Conservation (phyloP, 2,329 filamentous ascomycete genomes). For the Aspergillus pseudoviridinutans region DNA sequence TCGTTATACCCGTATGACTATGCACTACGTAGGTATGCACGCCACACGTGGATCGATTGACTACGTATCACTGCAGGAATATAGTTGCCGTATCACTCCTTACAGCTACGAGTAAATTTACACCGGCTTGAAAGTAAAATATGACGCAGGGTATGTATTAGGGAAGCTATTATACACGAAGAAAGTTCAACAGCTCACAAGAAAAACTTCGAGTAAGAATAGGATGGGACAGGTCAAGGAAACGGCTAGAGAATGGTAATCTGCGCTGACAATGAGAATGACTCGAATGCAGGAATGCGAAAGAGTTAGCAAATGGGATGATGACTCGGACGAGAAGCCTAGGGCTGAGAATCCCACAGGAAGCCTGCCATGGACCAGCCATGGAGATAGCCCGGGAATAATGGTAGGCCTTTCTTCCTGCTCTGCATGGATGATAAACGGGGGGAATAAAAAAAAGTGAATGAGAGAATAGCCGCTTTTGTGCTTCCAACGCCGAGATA, state of each 20-base stretch:
- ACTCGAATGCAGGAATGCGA: slow-evolving; percentile 1
- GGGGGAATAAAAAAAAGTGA: background rate
- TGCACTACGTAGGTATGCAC: no score
- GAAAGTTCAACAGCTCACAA: slow-evolving; percentile 6
- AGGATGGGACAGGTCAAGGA: background rate
- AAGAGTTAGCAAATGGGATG: background rate
- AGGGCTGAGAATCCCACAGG: background rate
- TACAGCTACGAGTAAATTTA: background rate
- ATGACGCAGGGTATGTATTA: background rate
- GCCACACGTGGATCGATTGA: no score
- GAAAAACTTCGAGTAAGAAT: background rate
- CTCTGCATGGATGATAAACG: slow-evolving; percentile 5
- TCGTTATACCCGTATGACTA: no score
- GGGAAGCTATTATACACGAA: slow-evolving; percentile 7
- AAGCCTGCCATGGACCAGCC: slow-evolving; percentile 8
- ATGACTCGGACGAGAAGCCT: background rate
- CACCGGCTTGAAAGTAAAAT: background rate
- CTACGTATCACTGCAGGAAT: background rate
- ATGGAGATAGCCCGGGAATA: slow-evolving; percentile 3
- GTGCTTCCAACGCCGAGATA: slow-evolving; percentile 9
- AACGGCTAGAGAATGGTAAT: slow-evolving; percentile 5
- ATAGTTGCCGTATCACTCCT: no score
- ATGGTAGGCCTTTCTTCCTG: slow-evolving; percentile 1
- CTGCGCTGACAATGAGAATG: slow-evolving; percentile 3
- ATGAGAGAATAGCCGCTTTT: slow-evolving; percentile 7